Evolutionary conservation across 2,329 filamentous ascomycete genomes (phyloP).

Genomic region (Fusarium tanahbumbuense): DNA sequence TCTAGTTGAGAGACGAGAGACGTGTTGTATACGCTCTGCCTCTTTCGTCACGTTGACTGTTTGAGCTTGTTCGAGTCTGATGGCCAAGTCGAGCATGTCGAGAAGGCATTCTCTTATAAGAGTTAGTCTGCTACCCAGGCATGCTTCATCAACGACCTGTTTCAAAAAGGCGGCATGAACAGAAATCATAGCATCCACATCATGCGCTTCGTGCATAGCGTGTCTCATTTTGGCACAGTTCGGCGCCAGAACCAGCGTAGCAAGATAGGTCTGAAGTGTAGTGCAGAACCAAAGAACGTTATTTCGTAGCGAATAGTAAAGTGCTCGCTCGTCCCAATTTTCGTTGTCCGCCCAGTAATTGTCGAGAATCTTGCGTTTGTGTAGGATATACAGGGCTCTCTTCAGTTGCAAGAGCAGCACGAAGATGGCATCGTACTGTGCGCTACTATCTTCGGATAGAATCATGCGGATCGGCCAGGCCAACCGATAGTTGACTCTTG

Average conservation of each 20-base stretch:
- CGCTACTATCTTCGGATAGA: conserved; percentile 72
- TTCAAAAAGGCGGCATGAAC: conserved; percentile 74
- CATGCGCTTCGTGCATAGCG: conserved; percentile 69
- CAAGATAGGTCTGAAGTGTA: conserved; percentile 79
- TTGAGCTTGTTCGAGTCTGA: conserved; percentile 74
- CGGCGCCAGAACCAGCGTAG: conserved; percentile 75
- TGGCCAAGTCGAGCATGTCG: conserved; percentile 79
- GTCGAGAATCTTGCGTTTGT: conserved; percentile 61
- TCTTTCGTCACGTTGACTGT: conserved; percentile 52
- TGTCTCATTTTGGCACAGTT: conserved; percentile 66
- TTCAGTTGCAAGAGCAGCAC: conserved; percentile 82
- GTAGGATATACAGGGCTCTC: conserved; percentile 75
- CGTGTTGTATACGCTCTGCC: conserved; percentile 49
- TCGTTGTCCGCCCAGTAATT: conserved; percentile 54
- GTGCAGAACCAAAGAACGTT: conserved; percentile 83
- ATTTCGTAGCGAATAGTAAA: conserved; percentile 72
- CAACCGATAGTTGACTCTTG: conserved; percentile 77
- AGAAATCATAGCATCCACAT: conserved; percentile 84
- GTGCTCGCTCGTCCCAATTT: conserved; percentile 56
- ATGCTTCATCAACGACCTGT: conserved; percentile 73
- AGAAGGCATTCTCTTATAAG: conserved; percentile 79
- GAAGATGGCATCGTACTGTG: conserved; percentile 77
- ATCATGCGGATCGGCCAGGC: conserved; percentile 78
- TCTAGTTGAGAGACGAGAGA: conserved; percentile 46
- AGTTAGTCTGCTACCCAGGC: conserved; percentile 74